Percentiles rank a stretch among this genome's conserved stretches.
Conservation (phyloP, 78 protist species). For the Dictyostelium intermedium region DNA sequence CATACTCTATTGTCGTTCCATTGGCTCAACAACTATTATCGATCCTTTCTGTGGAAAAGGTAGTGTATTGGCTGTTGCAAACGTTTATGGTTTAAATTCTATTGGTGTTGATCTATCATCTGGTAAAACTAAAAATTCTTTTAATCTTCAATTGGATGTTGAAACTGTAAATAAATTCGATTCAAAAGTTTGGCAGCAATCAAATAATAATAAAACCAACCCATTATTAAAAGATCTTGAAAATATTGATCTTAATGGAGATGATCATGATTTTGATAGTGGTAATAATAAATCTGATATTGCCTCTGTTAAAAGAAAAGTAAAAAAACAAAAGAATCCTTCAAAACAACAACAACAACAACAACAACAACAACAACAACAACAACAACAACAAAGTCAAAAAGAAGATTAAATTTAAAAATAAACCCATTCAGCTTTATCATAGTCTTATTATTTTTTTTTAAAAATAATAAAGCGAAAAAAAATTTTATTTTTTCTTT, state of each 20-base stretch:
- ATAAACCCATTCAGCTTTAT: too few species aligned
- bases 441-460: too few species aligned
- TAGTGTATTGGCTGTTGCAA: slow-evolving; percentile 22
- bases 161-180: not conserved
- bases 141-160: not conserved
- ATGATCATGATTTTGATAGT: too few species aligned
- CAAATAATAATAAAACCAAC: not conserved
- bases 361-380: too few species aligned
- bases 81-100: slow-evolving; percentile 31
- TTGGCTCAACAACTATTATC: not conserved
- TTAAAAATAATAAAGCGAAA: too few species aligned
- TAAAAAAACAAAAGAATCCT: not conserved
- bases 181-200: slow-evolving; percentile 1
- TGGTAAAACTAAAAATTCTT: slow-evolving; percentile 11
- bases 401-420: too few species aligned
- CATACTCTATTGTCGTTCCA: not conserved
- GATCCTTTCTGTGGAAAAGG: slow-evolving; percentile 76
- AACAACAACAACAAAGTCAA: too few species aligned
- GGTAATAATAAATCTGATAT: not conserved
- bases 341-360: not conserved
- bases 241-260: too few species aligned
- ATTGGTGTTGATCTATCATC: slow-evolving; percentile 58
- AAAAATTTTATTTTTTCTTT: too few species aligned
- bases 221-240: not conserved
- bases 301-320: not conserved